Evolutionary conservation across 371 early-diverging fungal species (phyloP).

Genomic region (Apophysomyces variabilis): DNA sequence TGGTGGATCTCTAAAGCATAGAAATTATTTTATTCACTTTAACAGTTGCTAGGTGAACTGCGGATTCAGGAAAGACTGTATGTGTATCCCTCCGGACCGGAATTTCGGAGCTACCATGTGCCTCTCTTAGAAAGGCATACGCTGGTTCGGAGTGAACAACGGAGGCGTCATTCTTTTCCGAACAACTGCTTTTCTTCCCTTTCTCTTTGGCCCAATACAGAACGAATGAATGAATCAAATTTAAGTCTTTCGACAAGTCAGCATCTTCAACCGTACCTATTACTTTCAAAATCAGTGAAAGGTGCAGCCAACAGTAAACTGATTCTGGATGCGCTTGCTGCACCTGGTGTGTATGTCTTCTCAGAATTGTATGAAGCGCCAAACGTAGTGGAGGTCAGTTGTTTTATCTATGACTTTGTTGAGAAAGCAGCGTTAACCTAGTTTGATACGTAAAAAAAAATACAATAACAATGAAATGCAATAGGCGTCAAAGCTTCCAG

Average conservation of each 20-base stretch:
- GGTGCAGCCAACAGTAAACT: conserved; percentile 77
- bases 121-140: too few relatives aligned
- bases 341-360: conserved; percentile 83
- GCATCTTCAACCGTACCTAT: conserved; percentile 72
- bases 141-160: too few relatives aligned
- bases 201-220: neutral
- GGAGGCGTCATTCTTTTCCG: too few relatives aligned
- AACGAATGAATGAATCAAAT: conserved; percentile 12
- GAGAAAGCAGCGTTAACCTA: too few relatives aligned
- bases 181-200: neutral
- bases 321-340: conserved; percentile 73
- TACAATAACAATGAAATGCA: too few relatives aligned
- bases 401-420: neutral
- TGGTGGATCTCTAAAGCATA: too few relatives aligned
- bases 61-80: too few relatives aligned
- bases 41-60: too few relatives aligned
- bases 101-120: too few relatives aligned
- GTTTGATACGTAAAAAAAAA: too few relatives aligned
- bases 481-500: conserved; percentile 65
- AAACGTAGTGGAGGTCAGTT: conserved; percentile 69
- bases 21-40: too few relatives aligned
- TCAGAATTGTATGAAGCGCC: conserved; percentile 77
- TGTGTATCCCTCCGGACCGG: too few relatives aligned
- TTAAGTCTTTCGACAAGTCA: conserved; percentile 28
- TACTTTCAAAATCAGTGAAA: conserved; percentile 78